Percentiles rank a stretch among this genome's conserved stretches.
These are phyloP conservation scores for Colletotrichum liaoningense DNA, from an alignment of 2,329 filamentous ascomycete species.

Conservation along the genomic window DNA sequence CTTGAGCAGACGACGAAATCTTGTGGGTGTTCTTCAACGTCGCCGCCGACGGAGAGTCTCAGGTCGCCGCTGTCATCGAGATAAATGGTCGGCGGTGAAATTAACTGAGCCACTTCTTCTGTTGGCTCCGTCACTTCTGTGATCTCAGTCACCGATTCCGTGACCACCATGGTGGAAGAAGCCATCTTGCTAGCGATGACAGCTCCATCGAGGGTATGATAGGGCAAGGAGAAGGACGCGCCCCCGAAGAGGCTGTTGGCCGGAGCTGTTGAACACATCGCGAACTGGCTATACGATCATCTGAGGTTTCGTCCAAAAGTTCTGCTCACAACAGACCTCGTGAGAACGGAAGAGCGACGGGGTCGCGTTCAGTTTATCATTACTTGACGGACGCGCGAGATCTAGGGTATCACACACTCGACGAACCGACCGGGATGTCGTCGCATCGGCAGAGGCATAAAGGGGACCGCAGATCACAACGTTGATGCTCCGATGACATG, in stretches of 20 bases:
- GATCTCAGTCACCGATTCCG: slow-evolving; percentile 14
- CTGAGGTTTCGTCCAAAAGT: slow-evolving; percentile 17
- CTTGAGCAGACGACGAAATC: slow-evolving; percentile 41
- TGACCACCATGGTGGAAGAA: slow-evolving; percentile 17
- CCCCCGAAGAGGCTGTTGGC: neutral
- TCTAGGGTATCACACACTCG: neutral
- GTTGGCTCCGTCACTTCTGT: neutral
- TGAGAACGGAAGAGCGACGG: neutral
- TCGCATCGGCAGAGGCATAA: slow-evolving; percentile 19
- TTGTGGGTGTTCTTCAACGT: slow-evolving; percentile 18
- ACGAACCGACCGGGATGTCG: slow-evolving; percentile 18
- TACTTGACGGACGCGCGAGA: neutral
- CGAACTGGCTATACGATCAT: neutral
- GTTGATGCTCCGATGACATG: slow-evolving; percentile 28
- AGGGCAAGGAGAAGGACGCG: slow-evolving; percentile 3
- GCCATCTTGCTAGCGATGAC: slow-evolving; percentile 8
- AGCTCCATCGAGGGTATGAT: neutral
- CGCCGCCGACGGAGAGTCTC: slow-evolving; percentile 17
- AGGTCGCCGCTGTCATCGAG: slow-evolving; percentile 23
- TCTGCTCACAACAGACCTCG: slow-evolving; percentile 8
- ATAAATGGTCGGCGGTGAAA: slow-evolving; percentile 24
- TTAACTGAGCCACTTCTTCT: neutral
- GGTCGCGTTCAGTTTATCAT: slow-evolving; percentile 12
- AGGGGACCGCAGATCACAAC: slow-evolving; percentile 30
- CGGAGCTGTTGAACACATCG: slow-evolving; percentile 10